Conservation (phyloP, 192 early-diverging fungal genomes). For the Coemansia sp. region DNA sequence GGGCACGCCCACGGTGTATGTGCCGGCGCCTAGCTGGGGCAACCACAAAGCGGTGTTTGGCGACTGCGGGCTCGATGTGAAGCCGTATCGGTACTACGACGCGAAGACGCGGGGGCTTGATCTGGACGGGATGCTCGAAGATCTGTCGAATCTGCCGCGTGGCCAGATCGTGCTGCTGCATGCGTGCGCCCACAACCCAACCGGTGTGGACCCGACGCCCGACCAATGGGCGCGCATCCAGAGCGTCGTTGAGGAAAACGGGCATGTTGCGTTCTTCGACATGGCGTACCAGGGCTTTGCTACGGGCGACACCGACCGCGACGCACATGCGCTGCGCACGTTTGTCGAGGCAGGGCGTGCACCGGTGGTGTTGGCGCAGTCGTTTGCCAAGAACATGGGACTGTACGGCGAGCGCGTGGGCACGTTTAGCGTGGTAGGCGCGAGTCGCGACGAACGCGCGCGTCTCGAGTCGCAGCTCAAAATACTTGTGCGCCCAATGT, state of each 20-base stretch:
- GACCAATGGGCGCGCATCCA: conserved; percentile 92
- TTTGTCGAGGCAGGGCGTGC: conserved; percentile 80
- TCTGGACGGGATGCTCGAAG: conserved; percentile 87
- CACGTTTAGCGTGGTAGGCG: conserved; percentile 81
- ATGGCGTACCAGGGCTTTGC: conserved; percentile 99
- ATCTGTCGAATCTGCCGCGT: conserved; percentile 82
- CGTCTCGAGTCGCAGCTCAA: conserved; percentile 90
- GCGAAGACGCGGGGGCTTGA: conserved; percentile 89
- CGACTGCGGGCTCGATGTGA: conserved; percentile 84
- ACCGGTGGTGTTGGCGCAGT: conserved; percentile 82
- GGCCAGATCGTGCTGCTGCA: conserved; percentile 91
- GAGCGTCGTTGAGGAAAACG: conserved; percentile 69
- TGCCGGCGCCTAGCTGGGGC: conserved; percentile 96
- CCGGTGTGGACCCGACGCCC: conserved; percentile 93
- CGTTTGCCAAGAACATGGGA: conserved; percentile 99
- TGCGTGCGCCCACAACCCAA: conserved; percentile 99
- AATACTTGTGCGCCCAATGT: conserved; percentile 94
- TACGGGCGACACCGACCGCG: conserved; percentile 81
- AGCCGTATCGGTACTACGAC: conserved; percentile 93
- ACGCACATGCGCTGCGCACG: conserved; percentile 91
- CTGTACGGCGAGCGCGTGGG: conserved; percentile 98
- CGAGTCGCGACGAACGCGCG: conserved; percentile 67
- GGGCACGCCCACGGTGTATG: conserved; percentile 73
- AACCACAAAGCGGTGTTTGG: conserved; percentile 95
- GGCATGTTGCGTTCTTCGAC: conserved; percentile 95